phyloP scores from a whole-genome alignment of 306 rosid genomes.

The Vicia villosa region DNA sequence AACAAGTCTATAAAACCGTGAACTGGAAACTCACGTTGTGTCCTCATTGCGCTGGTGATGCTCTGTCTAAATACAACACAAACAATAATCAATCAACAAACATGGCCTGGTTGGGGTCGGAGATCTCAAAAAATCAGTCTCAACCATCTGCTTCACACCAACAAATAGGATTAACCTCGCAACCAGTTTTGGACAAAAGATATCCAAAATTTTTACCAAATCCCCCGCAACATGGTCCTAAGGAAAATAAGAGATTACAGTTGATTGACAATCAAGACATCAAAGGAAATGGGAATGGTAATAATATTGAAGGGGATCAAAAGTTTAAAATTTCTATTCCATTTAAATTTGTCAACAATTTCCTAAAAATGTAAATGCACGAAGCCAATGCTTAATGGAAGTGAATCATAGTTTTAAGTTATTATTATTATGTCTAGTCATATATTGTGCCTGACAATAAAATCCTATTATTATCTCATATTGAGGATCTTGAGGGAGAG shows the following conservation, averaged over 20 bases:
- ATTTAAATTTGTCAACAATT: not conserved
- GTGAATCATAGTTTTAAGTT: not conserved
- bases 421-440: not conserved
- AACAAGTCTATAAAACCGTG: not conserved
- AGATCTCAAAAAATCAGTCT: not conserved
- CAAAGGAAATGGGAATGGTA: not conserved
- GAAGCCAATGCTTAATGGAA: not conserved
- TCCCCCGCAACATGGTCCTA: not conserved
- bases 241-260: not conserved
- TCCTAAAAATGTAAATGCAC: not conserved
- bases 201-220: not conserved
- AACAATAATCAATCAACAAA: not conserved
- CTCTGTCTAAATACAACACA: not conserved
- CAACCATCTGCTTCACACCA: not conserved
- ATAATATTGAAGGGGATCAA: conserved; percentile 4
- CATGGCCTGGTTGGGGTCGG: not conserved
- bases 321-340: not conserved
- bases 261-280: not conserved
- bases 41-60: not conserved
- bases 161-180: not conserved
- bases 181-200: not conserved
- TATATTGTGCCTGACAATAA: too few relatives aligned
- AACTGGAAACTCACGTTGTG: not conserved
- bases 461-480: too few relatives aligned
- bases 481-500: too few relatives aligned